Percentiles rank a stretch among this genome's conserved stretches.
These are phyloP conservation scores for Coemansia sp. DNA, from an alignment of 192 early-diverging fungal genomes.

Conservation along the genomic window DNA sequence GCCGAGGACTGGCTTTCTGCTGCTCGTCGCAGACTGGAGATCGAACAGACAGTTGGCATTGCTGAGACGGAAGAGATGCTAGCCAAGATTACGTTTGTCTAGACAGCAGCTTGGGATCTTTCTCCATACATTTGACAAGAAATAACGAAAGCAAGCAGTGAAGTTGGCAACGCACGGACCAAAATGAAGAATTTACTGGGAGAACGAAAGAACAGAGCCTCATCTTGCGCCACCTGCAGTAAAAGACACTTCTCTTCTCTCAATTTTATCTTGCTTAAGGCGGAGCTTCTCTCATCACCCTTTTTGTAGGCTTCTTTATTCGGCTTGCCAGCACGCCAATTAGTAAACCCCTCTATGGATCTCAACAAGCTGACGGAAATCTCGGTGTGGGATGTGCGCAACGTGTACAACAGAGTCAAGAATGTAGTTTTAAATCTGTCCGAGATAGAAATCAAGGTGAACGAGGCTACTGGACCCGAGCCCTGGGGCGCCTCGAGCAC, in stretches of 20 bases:
- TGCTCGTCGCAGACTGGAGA: conserved; percentile 80
- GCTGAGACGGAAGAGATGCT: conserved; percentile 54
- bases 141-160: too few species aligned
- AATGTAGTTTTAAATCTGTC: conserved; percentile 91
- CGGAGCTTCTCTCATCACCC: neutral
- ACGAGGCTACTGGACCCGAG: conserved; percentile 91
- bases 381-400: conserved; percentile 61
- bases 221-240: too few species aligned
- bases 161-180: too few species aligned
- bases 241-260: too few species aligned
- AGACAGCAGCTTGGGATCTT: neutral
- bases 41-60: conserved; percentile 85
- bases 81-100: conserved; percentile 40
- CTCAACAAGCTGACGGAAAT: conserved; percentile 54
- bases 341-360: conserved; percentile 30
- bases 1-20: conserved; percentile 84
- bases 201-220: too few species aligned
- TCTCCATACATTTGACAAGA: too few species aligned
- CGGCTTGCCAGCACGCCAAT: neutral
- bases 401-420: conserved; percentile 67
- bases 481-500: conserved; percentile 95
- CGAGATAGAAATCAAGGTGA: conserved; percentile 90
- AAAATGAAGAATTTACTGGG: too few species aligned
- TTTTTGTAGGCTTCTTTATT: conserved; percentile 3
- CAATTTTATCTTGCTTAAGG: neutral